These are phyloP conservation scores for Tephrocybe sp. DNA, from an alignment of 768 basidiomycete species.

Conservation along the genomic window DNA sequence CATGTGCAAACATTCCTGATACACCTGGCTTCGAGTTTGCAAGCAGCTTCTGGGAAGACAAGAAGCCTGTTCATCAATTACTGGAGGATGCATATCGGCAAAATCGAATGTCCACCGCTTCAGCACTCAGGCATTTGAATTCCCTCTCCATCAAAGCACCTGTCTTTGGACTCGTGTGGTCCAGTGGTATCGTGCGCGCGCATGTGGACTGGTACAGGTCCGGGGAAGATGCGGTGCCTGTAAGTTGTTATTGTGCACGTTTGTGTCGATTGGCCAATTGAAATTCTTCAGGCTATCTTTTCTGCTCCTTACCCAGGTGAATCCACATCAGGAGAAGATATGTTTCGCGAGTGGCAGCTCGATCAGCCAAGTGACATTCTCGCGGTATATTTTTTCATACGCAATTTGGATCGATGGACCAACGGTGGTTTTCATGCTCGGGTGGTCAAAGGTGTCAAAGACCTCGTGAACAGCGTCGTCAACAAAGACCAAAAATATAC, in stretches of 20 bases:
- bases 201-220: conserved; percentile 54
- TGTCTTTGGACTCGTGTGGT: conserved; percentile 56
- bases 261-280: background rate
- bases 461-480: conserved; percentile 33
- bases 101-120: conserved; percentile 55
- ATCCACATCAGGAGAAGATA: conserved; percentile 11
- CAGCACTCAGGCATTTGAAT: conserved; percentile 49
- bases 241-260: conserved; percentile 22
- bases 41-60: conserved; percentile 60
- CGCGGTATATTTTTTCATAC: conserved; percentile 48
- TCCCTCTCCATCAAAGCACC: conserved; percentile 45
- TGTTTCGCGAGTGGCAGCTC: conserved; percentile 52
- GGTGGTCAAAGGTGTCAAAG: conserved; percentile 37
- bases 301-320: conserved; percentile 45
- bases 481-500: conserved; percentile 31
- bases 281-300: conserved; percentile 37
- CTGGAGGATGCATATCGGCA: conserved; percentile 57
- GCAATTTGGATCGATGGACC: conserved; percentile 57
- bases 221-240: conserved; percentile 31
- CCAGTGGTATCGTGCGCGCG: conserved; percentile 49
- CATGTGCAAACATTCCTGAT: conserved; percentile 46
- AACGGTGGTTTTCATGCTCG: conserved; percentile 38
- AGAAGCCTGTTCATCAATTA: conserved; percentile 50
- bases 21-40: conserved; percentile 50
- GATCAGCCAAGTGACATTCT: conserved; percentile 44